These are phyloP conservation scores for Neonectria coccinea DNA, from an alignment of 2,329 filamentous ascomycete species.

Conservation along the genomic window DNA sequence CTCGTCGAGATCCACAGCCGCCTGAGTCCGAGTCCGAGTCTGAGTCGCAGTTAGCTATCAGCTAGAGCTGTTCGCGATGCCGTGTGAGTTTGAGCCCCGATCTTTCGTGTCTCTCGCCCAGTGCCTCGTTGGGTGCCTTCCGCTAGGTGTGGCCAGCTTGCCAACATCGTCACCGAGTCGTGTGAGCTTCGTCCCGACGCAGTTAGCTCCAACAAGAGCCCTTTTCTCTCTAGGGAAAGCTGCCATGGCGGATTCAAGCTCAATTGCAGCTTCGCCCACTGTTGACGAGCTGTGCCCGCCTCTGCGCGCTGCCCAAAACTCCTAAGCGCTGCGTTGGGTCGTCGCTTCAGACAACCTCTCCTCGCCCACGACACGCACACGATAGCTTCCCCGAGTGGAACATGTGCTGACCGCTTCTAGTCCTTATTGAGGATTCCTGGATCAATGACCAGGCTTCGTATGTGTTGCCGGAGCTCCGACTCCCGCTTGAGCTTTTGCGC, in stretches of 20 bases:
- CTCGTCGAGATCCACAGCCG: slow-evolving; percentile 34
- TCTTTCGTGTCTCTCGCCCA: slow-evolving; percentile 6
- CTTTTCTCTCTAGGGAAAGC: slow-evolving; percentile 15
- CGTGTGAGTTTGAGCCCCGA: slow-evolving; percentile 49
- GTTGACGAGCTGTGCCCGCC: slow-evolving; percentile 21
- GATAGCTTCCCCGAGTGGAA: slow-evolving; percentile 5
- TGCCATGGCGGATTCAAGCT: slow-evolving; percentile 27
- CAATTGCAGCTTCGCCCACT: slow-evolving; percentile 39
- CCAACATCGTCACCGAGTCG: slow-evolving; percentile 12
- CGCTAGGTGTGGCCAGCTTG: slow-evolving; percentile 27
- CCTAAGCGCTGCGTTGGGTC: slow-evolving; percentile 15
- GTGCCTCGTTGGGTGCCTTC: slow-evolving; percentile 6
- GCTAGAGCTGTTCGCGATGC: slow-evolving; percentile 50
- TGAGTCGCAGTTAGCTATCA: slow-evolving; percentile 32
- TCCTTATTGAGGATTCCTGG: slow-evolving; percentile 55
- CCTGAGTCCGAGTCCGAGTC: slow-evolving; percentile 23
- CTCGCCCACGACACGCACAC: slow-evolving; percentile 18
- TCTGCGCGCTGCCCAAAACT: slow-evolving; percentile 10
- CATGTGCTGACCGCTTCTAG: slow-evolving; percentile 45
- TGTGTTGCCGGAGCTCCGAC: slow-evolving; percentile 27
- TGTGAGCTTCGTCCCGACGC: slow-evolving; percentile 25
- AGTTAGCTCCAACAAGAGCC: slow-evolving; percentile 24
- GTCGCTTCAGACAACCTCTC: slow-evolving; percentile 18
- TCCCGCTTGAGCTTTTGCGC: slow-evolving; percentile 23
- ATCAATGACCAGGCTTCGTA: slow-evolving; percentile 55